A percentile compares a stretch with the other conserved stretches of the same genome.
Evolutionary conservation across 2,329 filamentous ascomycete species (phyloP).

Genomic region (Neofusicoccum kwambonambiense): DNA sequence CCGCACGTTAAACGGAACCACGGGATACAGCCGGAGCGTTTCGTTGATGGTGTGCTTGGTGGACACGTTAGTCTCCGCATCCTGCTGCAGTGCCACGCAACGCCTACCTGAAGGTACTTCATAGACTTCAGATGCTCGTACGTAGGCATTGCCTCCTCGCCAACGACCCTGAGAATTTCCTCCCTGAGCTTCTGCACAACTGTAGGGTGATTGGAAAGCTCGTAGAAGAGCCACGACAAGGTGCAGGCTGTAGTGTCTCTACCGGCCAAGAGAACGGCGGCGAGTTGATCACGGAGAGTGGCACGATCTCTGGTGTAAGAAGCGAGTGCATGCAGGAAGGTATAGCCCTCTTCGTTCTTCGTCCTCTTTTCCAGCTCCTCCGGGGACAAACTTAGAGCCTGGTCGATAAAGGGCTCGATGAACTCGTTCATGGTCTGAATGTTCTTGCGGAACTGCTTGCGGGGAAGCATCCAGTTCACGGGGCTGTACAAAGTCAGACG

Average conservation of each 20-base stretch:
- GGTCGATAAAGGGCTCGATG: constrained; percentile 74
- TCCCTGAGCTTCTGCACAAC: constrained; percentile 66
- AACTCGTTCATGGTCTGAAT: constrained; percentile 73
- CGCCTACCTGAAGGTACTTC: constrained; percentile 63
- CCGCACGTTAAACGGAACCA: constrained; percentile 52
- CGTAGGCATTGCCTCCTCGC: constrained; percentile 58
- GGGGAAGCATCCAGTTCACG: constrained; percentile 62
- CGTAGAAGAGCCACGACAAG: constrained; percentile 79
- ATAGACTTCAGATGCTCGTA: constrained; percentile 84
- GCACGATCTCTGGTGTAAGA: constrained; percentile 67
- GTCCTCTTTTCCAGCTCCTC: constrained; percentile 72
- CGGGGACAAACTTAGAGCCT: constrained; percentile 65
- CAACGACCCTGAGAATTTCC: constrained; percentile 70
- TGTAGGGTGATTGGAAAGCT: constrained; percentile 70
- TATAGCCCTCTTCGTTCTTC: constrained; percentile 71
- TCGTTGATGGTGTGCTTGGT: constrained; percentile 42
- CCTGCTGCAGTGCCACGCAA: not conserved
- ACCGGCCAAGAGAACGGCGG: constrained; percentile 79
- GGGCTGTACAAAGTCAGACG: constrained; percentile 45
- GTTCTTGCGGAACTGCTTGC: constrained; percentile 59
- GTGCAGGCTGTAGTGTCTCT: constrained; percentile 84
- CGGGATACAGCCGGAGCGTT: constrained; percentile 49
- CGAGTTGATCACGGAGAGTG: constrained; percentile 79
- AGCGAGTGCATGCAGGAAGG: constrained; percentile 83
- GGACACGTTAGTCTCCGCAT: constrained; percentile 36